phyloP scores from a whole-genome alignment of 176 grass and related monocot genomes.

The Musa acuminata region DNA sequence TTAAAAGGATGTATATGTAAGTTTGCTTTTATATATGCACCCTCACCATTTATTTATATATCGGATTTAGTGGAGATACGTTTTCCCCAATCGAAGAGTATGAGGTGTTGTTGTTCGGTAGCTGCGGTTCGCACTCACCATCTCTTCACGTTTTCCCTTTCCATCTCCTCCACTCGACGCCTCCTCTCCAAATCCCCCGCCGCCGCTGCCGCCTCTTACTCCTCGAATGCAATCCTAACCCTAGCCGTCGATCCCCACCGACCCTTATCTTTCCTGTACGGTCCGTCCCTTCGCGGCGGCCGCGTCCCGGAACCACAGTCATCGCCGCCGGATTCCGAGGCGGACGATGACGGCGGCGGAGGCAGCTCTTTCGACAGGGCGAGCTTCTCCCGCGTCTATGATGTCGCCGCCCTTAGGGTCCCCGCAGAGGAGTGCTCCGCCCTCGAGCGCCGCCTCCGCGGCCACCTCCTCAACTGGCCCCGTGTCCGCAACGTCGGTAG shows the following conservation, averaged over 20 bases:
- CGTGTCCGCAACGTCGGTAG: slow-evolving; percentile 62
- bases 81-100: not conserved
- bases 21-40: too few species aligned
- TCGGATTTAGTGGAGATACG: too few species aligned
- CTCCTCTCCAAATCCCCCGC: slow-evolving; percentile 1
- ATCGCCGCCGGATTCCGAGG: not conserved
- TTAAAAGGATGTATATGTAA: too few species aligned
- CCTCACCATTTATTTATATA: too few species aligned
- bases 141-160: not conserved
- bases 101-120: not conserved
- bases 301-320: not conserved
- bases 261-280: slow-evolving; percentile 24
- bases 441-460: slow-evolving; percentile 77
- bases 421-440: slow-evolving; percentile 56
- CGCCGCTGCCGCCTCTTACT: not conserved
- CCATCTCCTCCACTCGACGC: slow-evolving; percentile 21
- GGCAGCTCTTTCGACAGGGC: slow-evolving; percentile 10
- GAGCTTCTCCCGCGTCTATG: slow-evolving; percentile 49
- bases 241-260: slow-evolving; percentile 2
- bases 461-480: slow-evolving; percentile 93
- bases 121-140: slow-evolving; percentile 2
- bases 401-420: slow-evolving; percentile 66
- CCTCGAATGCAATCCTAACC: not conserved
- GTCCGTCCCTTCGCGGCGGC: slow-evolving; percentile 60
- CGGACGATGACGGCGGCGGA: not conserved